Evolutionary conservation across 305 asterid species (phyloP), one percentile per base, ranked within the genome.

Genomic region (Andrographis paniculata): DNA sequence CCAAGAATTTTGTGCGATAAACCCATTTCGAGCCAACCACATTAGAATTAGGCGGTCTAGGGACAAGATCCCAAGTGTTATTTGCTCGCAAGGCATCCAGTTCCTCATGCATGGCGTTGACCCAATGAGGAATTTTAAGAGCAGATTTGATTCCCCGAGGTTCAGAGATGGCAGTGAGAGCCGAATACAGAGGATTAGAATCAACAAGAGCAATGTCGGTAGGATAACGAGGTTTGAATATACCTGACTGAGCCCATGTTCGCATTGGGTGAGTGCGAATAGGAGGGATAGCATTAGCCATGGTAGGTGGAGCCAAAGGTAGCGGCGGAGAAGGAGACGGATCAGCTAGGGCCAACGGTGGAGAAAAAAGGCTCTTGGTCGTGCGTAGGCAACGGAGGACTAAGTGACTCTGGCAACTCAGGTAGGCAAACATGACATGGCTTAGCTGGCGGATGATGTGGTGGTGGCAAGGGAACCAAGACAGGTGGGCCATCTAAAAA

Each of bases 1-100:
- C 45, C 6, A 40, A 40, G 19, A 40, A n/a, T n/a, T 40, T 40
- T 6, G 45, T 40, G 1, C 45, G 14, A 40, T n/a, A 40, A n/a
- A 40, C 45, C 45, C 30, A 40, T n/a, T 40, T 40, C 1, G 45
- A 40, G 16, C 45, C 45, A 16, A 40, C 45, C 16, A 40, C 19
- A 40, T 10, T 40, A 1, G 45, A n/a, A 40, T 40, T 6, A n/a
- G 45, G 1, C 7, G 45, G 45, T 6, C 19, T 10, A 24, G 45
- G 45, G 1, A 40, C 45, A 6, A 40, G 45, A 40, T 9, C 45
- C 45, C 45, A 40, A 40, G 45, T 40, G 19, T 40, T 16, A n/a
- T 40, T 40, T 7, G 16, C 16, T n/a, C 19, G 45, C 45, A 40
- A 40, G 3, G 45, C 45, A n/a, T 14, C 12, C 16, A 40, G 14